phyloP scores from a whole-genome alignment of 2,329 filamentous ascomycete genomes.

The Arthrobotrys pseudoclavata region DNA sequence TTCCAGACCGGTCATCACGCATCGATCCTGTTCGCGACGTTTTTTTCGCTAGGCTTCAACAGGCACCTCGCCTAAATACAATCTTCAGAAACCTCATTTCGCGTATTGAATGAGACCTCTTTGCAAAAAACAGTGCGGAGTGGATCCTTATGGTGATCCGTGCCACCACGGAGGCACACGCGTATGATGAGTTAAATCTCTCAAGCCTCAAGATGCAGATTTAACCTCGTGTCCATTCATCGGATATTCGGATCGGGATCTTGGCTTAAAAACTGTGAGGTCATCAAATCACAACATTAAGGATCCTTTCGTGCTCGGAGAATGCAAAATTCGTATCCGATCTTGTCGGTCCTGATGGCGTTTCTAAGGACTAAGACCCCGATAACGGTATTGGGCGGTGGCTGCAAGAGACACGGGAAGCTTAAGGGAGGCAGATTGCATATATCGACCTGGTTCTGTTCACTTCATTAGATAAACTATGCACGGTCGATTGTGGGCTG shows the following conservation, averaged over 20 bases:
- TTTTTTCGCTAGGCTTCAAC: conserved; percentile 42
- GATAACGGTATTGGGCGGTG: conserved; percentile 24
- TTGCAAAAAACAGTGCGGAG: conserved; percentile 8
- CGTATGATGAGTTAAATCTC: conserved; percentile 7
- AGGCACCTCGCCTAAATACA: conserved; percentile 36
- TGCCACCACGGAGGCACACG: conserved; percentile 27
- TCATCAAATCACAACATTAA: conserved; percentile 12
- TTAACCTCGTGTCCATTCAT: conserved; percentile 4
- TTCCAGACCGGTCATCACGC: not conserved
- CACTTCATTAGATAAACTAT: conserved; percentile 9
- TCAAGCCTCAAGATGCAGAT: conserved; percentile 9
- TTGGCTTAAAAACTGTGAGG: not conserved
- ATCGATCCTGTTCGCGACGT: conserved; percentile 21
- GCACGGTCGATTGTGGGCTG: conserved; percentile 20
- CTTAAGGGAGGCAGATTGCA: conserved; percentile 6
- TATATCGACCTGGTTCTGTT: conserved; percentile 5
- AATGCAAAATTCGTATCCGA: conserved; percentile 7
- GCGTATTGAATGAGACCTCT: conserved; percentile 46
- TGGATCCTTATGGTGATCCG: conserved; percentile 37
- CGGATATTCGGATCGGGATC: conserved; percentile 38
- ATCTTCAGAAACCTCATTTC: conserved; percentile 50
- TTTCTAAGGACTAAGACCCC: not conserved
- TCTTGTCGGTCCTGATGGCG: conserved; percentile 1
- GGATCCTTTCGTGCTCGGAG: conserved; percentile 1
- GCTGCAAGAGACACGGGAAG: conserved; percentile 29